Conservation (phyloP, 129 eudicot species). For the Artemisia annua region DNA sequence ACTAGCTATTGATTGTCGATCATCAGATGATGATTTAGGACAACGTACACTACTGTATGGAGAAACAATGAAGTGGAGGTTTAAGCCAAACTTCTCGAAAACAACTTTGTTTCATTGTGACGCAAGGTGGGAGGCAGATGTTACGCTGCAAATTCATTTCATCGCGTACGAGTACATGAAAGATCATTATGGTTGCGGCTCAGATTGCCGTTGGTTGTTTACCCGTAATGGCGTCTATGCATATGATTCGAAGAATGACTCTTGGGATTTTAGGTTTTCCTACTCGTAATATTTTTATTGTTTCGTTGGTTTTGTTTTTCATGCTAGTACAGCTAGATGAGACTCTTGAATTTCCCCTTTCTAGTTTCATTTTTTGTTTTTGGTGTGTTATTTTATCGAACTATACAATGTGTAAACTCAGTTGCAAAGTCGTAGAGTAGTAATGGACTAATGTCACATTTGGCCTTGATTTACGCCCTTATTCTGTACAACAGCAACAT, state of each 20-base stretch:
- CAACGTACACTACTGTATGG: slow-evolving; percentile 25
- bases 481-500: too few relatives aligned
- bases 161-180: slow-evolving; percentile 32
- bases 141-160: slow-evolving; percentile 23
- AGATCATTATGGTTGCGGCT: slow-evolving; percentile 34
- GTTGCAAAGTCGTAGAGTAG: too few relatives aligned
- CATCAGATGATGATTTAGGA: slow-evolving; percentile 35
- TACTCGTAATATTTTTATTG: slow-evolving; percentile 11
- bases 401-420: too few relatives aligned
- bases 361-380: too few relatives aligned
- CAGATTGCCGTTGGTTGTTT: slow-evolving; percentile 34
- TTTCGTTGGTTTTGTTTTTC: not conserved
- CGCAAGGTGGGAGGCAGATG: slow-evolving; percentile 19
- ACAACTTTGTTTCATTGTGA: slow-evolving; percentile 32
- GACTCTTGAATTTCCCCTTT: too few relatives aligned
- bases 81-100: slow-evolving; percentile 33
- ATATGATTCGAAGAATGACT: slow-evolving; percentile 17
- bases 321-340: too few relatives aligned
- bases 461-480: too few relatives aligned
- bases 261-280: slow-evolving; percentile 33
- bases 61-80: slow-evolving; percentile 31
- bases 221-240: slow-evolving; percentile 23
- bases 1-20: slow-evolving; percentile 25
- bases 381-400: too few relatives aligned
- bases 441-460: too few relatives aligned